Conservation (phyloP, 164 flowering plant genomes). For the Dillenia turbinata region DNA sequence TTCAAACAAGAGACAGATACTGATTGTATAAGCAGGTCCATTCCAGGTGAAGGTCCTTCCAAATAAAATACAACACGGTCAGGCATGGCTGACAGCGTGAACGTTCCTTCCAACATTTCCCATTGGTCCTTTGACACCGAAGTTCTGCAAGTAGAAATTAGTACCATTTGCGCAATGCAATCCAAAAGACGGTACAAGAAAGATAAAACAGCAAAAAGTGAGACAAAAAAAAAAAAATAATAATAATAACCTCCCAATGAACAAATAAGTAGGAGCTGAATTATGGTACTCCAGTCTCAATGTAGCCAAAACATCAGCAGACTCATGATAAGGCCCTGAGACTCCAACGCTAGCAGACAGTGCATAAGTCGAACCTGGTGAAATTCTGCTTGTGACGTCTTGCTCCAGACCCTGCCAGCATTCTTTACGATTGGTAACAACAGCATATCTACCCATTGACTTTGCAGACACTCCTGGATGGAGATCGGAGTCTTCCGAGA, state of each 20-base stretch:
- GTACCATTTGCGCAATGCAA: constrained; percentile 1
- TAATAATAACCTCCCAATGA: constrained; percentile 55
- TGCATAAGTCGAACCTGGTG: constrained; percentile 41
- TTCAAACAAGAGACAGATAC: constrained; percentile 42
- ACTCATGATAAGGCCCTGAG: constrained; percentile 44
- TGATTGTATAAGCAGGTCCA: constrained; percentile 60
- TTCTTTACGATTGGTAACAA: constrained; percentile 57
- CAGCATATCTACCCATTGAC: constrained; percentile 48
- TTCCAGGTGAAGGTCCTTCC: constrained; percentile 86
- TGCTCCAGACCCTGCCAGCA: constrained; percentile 93
- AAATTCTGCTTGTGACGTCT: constrained; percentile 66
- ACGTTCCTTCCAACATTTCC: constrained; percentile 73
- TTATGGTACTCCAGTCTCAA: constrained; percentile 49
- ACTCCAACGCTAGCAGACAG: constrained; percentile 72
- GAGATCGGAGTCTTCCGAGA: constrained; percentile 31
- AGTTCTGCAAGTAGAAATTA: constrained; percentile 30
- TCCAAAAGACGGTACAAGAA: neutral
- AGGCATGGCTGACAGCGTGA: constrained; percentile 55
- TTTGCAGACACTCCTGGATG: constrained; percentile 23
- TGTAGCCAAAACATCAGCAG: constrained; percentile 62
- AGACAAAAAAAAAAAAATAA: neutral
- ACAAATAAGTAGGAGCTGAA: constrained; percentile 40
- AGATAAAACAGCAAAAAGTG: neutral
- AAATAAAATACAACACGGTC: constrained; percentile 56
- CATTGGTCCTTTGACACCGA: constrained; percentile 46